Base-by-base conservation (phyloP, 78 protist species). In the Cyanophora paradoxa region DNA sequence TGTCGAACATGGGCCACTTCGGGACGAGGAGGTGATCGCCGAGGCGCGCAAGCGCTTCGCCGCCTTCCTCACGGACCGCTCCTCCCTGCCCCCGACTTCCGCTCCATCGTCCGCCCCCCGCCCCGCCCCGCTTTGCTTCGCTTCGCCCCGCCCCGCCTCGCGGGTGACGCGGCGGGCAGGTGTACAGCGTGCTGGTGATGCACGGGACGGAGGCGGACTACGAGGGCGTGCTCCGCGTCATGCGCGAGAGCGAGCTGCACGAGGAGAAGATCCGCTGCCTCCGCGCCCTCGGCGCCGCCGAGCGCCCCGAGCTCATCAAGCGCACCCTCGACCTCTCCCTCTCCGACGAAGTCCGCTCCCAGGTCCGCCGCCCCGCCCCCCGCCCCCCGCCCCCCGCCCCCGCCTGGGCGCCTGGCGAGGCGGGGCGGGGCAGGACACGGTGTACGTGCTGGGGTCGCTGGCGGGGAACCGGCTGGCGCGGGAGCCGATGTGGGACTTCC, bases 381-480 rank as follows among this genome's bases (percentile, higher is more conserved):
- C n/a, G n/a, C 48, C 22, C 48, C 48, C 22, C 48, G 22, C 48
- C 48, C 22, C 48, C 48, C 48, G 48, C 48, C 48, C 48, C 22
- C 48, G 22, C 48, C 48, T 6, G 48, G 22, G 48, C 22, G 48
- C 10, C 6, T 10, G 10, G 48, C 22, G 6, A n/a, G n/a, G n/a
- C n/a, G n/a, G n/a, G 28, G 78, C 78, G 0, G 0, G 30, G 19
- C 86, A 82, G 74, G 86, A 82, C 76, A 3, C 37, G 13, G 0
- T 11, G 50, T 28, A 11, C 62, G 33, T 44, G 11, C 17, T 58
- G n/a, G 61, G 19, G 3, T 22, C 54, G 48, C n/a, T 20, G 13
- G 66, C 33, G 33, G 36, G 54, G 28, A 75, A 69, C 68, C 44
- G 46, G 8, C 0, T 0, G n/a, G 58, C 30, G 44, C 46, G 65